Evolutionary conservation across 108 stramenopile species (phyloP).

Genomic region (Nitzschia putrida): DNA sequence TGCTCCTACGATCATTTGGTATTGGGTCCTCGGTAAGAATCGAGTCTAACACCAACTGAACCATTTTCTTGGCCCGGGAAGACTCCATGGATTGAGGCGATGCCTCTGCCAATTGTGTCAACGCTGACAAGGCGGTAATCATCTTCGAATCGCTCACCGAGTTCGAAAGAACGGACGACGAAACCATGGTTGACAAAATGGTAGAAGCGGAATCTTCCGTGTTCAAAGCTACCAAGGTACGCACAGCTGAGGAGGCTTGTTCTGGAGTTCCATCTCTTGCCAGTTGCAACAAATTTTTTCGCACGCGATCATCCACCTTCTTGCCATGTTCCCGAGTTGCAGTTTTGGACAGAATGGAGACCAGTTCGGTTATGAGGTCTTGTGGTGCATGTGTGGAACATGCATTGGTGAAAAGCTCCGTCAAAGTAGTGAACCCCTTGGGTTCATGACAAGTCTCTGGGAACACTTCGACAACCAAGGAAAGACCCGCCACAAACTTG

Average conservation of each 20-base stretch:
- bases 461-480: constrained; percentile 52
- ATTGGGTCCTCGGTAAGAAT: constrained; percentile 41
- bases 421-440: constrained; percentile 57
- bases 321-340: background rate
- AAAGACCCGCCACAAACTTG: constrained; percentile 58
- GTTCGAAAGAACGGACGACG: constrained; percentile 23
- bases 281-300: background rate
- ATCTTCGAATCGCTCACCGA: constrained; percentile 27
- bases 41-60: constrained; percentile 65
- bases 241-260: constrained; percentile 81
- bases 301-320: background rate
- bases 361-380: constrained; percentile 63
- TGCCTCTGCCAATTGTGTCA: constrained; percentile 67
- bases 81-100: constrained; percentile 63
- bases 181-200: constrained; percentile 59
- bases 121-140: constrained; percentile 60
- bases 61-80: constrained; percentile 53
- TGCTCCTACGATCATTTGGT: too few relatives aligned
- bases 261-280: constrained; percentile 69
- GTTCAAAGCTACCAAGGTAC: constrained; percentile 58
- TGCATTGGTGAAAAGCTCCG: constrained; percentile 59
- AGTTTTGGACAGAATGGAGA: constrained; percentile 63
- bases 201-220: constrained; percentile 36
- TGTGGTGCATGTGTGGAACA: constrained; percentile 41
- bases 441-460: constrained; percentile 51